Percentiles rank a stretch among this genome's conserved stretches.
Conservation (phyloP, 495 filamentous ascomycete genomes). For the Neurospora sp. region DNA sequence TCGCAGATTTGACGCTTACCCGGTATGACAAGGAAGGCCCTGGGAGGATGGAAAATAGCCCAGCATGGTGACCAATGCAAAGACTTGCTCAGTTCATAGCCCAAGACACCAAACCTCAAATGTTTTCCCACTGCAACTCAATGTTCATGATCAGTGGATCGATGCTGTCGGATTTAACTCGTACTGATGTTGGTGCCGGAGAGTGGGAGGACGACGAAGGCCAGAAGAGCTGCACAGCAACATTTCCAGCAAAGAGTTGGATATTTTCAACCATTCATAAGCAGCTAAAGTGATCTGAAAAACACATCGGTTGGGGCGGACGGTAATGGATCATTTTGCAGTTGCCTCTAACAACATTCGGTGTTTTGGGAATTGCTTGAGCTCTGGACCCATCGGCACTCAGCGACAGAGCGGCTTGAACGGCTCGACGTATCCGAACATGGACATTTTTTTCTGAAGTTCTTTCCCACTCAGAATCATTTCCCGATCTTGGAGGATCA, state of each 20-base stretch:
- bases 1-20: neutral
- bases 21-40: neutral
- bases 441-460: neutral
- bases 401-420: neutral
- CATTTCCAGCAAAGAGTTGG: neutral
- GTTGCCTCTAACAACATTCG: neutral
- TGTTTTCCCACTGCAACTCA: neutral
- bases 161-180: neutral
- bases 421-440: neutral
- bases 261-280: neutral
- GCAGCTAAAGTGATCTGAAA: neutral
- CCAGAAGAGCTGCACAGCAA: neutral
- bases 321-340: neutral
- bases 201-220: neutral
- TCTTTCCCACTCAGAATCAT: neutral
- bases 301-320: rapidly evolving
- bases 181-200: neutral
- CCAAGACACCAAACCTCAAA: neutral
- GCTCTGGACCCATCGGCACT: neutral
- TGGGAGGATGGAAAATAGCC: neutral
- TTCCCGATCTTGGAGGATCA: neutral
- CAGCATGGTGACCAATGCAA: neutral
- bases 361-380: neutral
- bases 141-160: neutral
- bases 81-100: neutral